Evolutionary conservation across 2,329 filamentous ascomycete genomes (phyloP).

Genomic region (Xylaria sp.): DNA sequence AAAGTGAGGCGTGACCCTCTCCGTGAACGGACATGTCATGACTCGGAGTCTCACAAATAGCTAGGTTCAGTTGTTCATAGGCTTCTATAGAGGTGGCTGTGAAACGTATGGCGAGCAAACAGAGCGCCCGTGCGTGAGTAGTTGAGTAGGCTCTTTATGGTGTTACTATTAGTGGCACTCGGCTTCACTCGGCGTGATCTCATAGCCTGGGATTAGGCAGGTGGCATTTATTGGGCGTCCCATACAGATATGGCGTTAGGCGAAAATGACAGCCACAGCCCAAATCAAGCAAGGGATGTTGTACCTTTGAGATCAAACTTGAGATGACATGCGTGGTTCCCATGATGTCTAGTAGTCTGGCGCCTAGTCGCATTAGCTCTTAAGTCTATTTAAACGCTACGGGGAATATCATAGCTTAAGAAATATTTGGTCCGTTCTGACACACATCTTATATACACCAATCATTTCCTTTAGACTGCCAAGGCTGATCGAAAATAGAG

Average conservation of each 20-base stretch:
- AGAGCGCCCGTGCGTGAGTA: not conserved
- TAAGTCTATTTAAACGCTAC: not conserved
- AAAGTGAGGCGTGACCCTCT: not conserved
- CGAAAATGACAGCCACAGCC: not conserved
- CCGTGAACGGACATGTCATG: not conserved
- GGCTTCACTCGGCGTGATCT: not conserved
- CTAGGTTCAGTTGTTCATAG: not conserved
- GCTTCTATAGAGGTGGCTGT: not conserved
- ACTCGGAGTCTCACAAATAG: not conserved
- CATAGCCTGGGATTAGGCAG: not conserved
- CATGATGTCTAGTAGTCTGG: not conserved
- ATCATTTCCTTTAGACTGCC: not conserved
- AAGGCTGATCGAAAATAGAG: not conserved
- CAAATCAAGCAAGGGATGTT: not conserved
- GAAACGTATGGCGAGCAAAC: not conserved
- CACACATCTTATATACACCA: not conserved
- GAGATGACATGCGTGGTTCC: not conserved
- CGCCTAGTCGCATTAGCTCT: not conserved
- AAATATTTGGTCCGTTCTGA: not conserved
- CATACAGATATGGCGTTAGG: not conserved
- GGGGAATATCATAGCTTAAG: not conserved
- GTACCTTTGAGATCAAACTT: not conserved
- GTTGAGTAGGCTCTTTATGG: not conserved
- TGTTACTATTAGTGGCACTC: conserved; percentile 1
- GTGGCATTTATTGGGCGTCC: not conserved